Evolutionary conservation across 345 rosid genomes (phyloP), one percentile per base, ranked within the genome.

Genomic region (Boechera retrofracta): DNA sequence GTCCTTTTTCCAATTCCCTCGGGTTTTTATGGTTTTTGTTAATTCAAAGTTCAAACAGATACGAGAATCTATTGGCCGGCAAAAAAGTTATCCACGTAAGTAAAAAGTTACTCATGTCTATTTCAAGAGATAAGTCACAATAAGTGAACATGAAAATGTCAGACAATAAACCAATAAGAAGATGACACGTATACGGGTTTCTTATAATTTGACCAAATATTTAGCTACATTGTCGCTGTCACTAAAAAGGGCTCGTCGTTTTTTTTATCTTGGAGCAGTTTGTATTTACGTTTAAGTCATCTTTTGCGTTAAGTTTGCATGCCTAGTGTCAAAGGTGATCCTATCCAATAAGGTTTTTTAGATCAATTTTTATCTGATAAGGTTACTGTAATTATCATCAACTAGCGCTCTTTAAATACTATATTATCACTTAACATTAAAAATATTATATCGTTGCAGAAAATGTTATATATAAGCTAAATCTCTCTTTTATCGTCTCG

Each of bases 271-370:
- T n/a, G 52, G 31, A 9, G 52, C 60, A 56, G 61, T 57, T 75
- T n/a, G 7, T 29, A 36, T 47, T 47, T 67, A 57, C 49, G 67
- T 16, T 24, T 53, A 61, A 69, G 51, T n/a, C n/a, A 29, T 75
- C 1, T 60, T 60, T 52, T 60, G 69, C 26, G 35, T 77, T 6
- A 62, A 38, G 15, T 63, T 63, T 55, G 71, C 71, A 62, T 68
- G 69, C 73, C 24, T 56, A 5, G 16, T 15, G 15, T 41, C 41
- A 66, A 75, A 57, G 36, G 26, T 32, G 31, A 64, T 74, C 72
- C 61, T 64, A 74, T 64, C 55, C 42, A 59, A 66, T 75, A 66
- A 66, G 72, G 29, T 74, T 74, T 16, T 49, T 49, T 7, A 3
- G 28, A 28, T 49, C 18, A 49, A 18, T 18, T 49, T 16, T 16